These are phyloP conservation scores for Pyropia haitanensis DNA, from an alignment of 23 red algal genomes.

Conservation along the genomic window DNA sequence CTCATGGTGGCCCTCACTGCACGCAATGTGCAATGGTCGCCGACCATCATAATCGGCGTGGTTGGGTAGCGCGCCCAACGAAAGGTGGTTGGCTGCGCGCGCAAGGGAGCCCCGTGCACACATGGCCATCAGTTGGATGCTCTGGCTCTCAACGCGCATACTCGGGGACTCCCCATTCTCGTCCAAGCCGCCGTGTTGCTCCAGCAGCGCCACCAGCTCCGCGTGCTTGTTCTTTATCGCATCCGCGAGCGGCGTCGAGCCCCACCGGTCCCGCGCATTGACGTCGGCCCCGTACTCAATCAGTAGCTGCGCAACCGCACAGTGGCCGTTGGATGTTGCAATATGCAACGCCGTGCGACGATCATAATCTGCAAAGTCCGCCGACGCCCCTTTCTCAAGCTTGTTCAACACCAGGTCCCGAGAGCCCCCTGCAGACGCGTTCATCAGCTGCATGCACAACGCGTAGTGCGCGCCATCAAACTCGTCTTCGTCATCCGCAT, in stretches of 20 bases:
- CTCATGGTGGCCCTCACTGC: constrained; percentile 74
- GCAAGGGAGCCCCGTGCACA: constrained; percentile 49
- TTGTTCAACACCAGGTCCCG: constrained; percentile 30
- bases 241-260: constrained; percentile 74
- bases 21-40: constrained; percentile 85
- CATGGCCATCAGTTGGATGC: constrained; percentile 63
- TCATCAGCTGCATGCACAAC: constrained; percentile 48
- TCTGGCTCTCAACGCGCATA: constrained; percentile 14
- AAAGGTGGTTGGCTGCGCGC: constrained; percentile 41
- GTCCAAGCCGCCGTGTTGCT: constrained; percentile 7
- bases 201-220: constrained; percentile 29
- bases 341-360: constrained; percentile 87
- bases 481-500: constrained; percentile 4
- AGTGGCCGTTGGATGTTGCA: constrained; percentile 76
- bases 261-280: constrained; percentile 75
- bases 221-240: constrained; percentile 57
- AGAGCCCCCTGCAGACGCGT: constrained; percentile 28
- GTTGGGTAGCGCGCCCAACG: constrained; percentile 45
- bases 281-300: constrained; percentile 75
- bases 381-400: constrained; percentile 44
- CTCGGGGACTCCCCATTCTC: constrained; percentile 7
- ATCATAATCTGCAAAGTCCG: constrained; percentile 81
- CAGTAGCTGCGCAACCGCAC: constrained; percentile 42
- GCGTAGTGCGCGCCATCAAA: constrained; percentile 21
- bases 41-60: constrained; percentile 83